Percentiles rank a stretch among this genome's conserved stretches.
Conservation (phyloP, 2,329 filamentous ascomycete species). For the Ophiosphaerella herpotricha region DNA sequence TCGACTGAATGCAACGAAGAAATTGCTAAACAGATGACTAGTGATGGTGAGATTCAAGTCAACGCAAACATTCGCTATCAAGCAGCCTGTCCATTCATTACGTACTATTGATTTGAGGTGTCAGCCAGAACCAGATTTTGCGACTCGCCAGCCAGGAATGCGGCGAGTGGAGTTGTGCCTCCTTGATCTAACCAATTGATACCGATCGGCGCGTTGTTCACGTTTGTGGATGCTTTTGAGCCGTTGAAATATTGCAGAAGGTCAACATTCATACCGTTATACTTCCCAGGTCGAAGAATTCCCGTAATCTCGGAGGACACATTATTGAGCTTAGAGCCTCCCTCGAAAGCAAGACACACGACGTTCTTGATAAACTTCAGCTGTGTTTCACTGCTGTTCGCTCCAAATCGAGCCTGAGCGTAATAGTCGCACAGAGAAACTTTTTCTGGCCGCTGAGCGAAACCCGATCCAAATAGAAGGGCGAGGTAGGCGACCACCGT, state of each 20-base stretch:
- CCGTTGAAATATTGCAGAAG: conserved; percentile 3
- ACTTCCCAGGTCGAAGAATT: conserved; percentile 1
- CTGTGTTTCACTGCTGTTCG: conserved; percentile 3
- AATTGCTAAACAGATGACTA: conserved; percentile 3
- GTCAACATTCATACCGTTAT: neutral
- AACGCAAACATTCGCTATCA: neutral
- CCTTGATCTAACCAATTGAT: conserved; percentile 6
- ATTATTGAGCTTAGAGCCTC: conserved; percentile 1
- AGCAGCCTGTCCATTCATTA: neutral
- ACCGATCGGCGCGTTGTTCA: conserved; percentile 5
- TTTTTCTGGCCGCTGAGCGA: neutral
- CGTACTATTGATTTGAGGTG: conserved; percentile 5
- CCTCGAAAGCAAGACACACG: conserved; percentile 2
- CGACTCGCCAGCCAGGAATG: conserved; percentile 2
- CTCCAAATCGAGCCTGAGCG: neutral
- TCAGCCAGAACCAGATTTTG: neutral
- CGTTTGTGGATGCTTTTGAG: conserved; percentile 2
- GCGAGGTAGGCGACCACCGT: neutral
- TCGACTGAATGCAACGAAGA: conserved; percentile 4
- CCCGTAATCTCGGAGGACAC: conserved; percentile 2
- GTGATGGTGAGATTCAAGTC: neutral
- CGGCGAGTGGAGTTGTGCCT: conserved; percentile 1
- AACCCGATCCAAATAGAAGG: neutral
- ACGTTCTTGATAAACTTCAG: conserved; percentile 4
- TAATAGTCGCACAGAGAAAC: conserved; percentile 3